A percentile compares a stretch with the other conserved stretches of the same genome.
phyloP scores from a whole-genome alignment of 148 eudicot genomes.

The Talinum fruticosum region DNA sequence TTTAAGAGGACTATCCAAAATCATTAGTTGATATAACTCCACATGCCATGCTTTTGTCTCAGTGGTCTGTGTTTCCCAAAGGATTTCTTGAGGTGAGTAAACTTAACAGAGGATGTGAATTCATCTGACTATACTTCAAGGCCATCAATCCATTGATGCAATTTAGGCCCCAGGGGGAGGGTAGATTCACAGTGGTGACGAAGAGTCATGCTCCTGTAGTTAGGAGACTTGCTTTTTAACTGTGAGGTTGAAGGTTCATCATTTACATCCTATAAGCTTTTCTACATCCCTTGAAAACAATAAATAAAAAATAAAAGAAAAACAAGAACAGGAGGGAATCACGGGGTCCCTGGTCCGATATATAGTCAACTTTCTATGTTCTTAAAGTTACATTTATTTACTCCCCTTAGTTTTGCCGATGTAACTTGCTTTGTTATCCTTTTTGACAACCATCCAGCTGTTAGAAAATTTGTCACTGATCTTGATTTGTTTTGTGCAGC shows the following conservation, averaged over 20 bases:
- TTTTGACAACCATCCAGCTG: conserved; percentile 12
- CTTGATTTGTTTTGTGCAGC: conserved; percentile 43
- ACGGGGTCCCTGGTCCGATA: not conserved
- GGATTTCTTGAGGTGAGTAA: not conserved
- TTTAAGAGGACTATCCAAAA: not conserved
- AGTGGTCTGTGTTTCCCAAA: not conserved
- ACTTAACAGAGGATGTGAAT: too few species aligned
- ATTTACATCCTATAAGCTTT: not conserved
- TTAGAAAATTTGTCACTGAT: conserved; percentile 20
- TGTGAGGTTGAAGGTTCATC: not conserved
- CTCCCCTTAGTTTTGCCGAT: not conserved
- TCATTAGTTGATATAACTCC: not conserved
- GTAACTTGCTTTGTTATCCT: not conserved
- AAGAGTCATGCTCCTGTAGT: not conserved
- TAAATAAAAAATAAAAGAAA: too few species aligned
- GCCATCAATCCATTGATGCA: not conserved
- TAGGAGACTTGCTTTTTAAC: not conserved
- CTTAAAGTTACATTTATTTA: not conserved
- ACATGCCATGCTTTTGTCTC: not conserved
- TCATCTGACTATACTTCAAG: too few species aligned
- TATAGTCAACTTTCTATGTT: not conserved
- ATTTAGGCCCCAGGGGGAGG: not conserved
- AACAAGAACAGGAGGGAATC: not conserved
- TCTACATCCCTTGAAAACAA: not conserved
- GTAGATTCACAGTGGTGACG: not conserved